Percentiles rank a stretch among this genome's conserved stretches.
These are phyloP conservation scores for Populus davidiana DNA, from an alignment of 345 rosid genomes.

Conservation along the genomic window DNA sequence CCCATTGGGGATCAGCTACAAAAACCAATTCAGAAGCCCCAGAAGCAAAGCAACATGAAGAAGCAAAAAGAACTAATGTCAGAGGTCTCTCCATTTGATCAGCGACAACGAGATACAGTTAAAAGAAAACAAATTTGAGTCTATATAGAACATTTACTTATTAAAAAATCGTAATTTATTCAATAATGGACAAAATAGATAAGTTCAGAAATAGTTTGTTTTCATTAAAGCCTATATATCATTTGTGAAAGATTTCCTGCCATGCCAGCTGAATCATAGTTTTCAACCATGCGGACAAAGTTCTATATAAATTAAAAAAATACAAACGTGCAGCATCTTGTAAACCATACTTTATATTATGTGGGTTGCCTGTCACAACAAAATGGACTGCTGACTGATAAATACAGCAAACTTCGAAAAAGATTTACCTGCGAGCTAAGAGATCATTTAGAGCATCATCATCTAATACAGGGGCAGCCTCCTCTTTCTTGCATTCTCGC, in stretches of 20 bases:
- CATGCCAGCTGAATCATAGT: neutral
- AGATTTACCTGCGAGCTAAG: slow-evolving; percentile 76
- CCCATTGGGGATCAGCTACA: neutral
- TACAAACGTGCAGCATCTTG: neutral
- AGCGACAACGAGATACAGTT: neutral
- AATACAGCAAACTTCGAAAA: slow-evolving; percentile 8
- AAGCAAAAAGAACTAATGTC: neutral
- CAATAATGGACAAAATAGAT: neutral
- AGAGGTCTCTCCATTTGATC: neutral
- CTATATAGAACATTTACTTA: neutral
- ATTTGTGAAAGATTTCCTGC: neutral
- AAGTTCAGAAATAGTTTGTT: neutral
- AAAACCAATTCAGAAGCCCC: neutral
- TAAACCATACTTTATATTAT: neutral
- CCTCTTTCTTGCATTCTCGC: slow-evolving; percentile 91
- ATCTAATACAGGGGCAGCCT: slow-evolving; percentile 79
- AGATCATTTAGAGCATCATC: slow-evolving; percentile 80
- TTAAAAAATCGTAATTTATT: neutral
- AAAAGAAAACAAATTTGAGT: neutral
- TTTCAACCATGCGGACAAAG: neutral
- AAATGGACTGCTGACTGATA: neutral
- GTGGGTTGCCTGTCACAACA: neutral
- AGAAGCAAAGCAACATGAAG: neutral
- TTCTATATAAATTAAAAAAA: neutral
- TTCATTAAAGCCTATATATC: neutral